Evolutionary conservation across 768 basidiomycete species (phyloP), one percentile per base, ranked within the genome.

Genomic region (Tubosaeta sp.): DNA sequence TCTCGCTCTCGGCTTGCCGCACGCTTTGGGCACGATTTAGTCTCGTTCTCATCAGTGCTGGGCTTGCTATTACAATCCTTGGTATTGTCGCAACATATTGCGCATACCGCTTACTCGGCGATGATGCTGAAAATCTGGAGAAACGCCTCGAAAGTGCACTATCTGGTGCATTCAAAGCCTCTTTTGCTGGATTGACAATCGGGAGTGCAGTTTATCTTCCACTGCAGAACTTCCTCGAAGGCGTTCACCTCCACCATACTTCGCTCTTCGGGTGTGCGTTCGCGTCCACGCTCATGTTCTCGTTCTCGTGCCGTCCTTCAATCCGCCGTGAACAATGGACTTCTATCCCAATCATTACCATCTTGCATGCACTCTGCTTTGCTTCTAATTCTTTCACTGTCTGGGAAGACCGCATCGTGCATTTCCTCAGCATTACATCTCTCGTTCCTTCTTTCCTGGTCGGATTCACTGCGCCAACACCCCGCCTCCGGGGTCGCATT

Each of bases 11-110:
- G 1, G 79, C 78, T 2, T 95, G 95, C 63, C 86, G 95, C 7
- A 69, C 79, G 12, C 82, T 97, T 50, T 99, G 97, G 97, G 95
- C 97, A 1, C 91, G 91, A 62, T 98, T 99, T 75, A 90, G 93
- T 57, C 74, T 86, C 4, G 61, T 80, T 1, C 74, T 90, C 13
- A 97, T 98, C 78, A 68, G 73, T 5, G 72, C 86, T 26, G 97
- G 95, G 0, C 68, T 95, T 10, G 59, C 67, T 0, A 68, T 91
- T 25, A 76, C 95, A 27, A 74, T 72, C 1, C 65, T 85, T 22
- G 76, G 83, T 31, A 65, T 84, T 0, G 60, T 81, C 6, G 78
- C 84, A 0, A 71, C 77, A 2, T 81, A 80, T 75, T 71, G 76
- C 1, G 58, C 86, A 0, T 91, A 83, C 65, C 61, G 64, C 22